Evolutionary conservation across 2,329 filamentous ascomycete species (phyloP).

Genomic region (Alternaria gaisen): DNA sequence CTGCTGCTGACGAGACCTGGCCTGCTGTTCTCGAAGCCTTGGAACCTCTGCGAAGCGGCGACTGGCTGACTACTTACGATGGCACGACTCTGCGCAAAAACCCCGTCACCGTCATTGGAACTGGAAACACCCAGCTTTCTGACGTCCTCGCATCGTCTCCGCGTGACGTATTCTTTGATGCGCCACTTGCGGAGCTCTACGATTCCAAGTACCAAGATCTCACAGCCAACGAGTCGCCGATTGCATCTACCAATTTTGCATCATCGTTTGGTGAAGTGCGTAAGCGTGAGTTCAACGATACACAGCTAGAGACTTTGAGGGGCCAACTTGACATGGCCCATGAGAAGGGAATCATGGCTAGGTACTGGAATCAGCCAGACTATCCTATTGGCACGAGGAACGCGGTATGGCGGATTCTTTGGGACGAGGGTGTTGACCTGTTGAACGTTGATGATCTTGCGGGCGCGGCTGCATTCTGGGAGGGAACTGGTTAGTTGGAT

Average conservation of each 20-base stretch:
- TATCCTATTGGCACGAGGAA: conserved; percentile 63
- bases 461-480: conserved; percentile 55
- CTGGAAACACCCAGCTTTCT: conserved; percentile 58
- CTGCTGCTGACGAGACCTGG: conserved; percentile 64
- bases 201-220: conserved; percentile 55
- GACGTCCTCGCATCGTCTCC: conserved; percentile 54
- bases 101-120: conserved; percentile 69
- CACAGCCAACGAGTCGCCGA: conserved; percentile 60
- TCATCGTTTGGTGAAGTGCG: conserved; percentile 53
- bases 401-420: conserved; percentile 62
- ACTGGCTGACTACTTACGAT: conserved; percentile 64
- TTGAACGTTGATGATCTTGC: conserved; percentile 71
- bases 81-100: conserved; percentile 56
- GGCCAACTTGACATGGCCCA: conserved; percentile 64
- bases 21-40: conserved; percentile 65
- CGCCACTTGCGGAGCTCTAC: conserved; percentile 58
- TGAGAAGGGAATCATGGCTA: conserved; percentile 64
- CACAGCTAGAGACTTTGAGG: conserved; percentile 61
- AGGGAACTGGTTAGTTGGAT: conserved; percentile 33
- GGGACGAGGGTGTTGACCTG: conserved; percentile 66
- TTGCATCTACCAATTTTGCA: conserved; percentile 63
- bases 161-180: conserved; percentile 68
- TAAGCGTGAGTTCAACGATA: conserved; percentile 51
- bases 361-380: conserved; percentile 71
- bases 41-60: conserved; percentile 62